Conservation (phyloP, 1,139 yeast genomes). For the Yamadazyma atmosphaerica region DNA sequence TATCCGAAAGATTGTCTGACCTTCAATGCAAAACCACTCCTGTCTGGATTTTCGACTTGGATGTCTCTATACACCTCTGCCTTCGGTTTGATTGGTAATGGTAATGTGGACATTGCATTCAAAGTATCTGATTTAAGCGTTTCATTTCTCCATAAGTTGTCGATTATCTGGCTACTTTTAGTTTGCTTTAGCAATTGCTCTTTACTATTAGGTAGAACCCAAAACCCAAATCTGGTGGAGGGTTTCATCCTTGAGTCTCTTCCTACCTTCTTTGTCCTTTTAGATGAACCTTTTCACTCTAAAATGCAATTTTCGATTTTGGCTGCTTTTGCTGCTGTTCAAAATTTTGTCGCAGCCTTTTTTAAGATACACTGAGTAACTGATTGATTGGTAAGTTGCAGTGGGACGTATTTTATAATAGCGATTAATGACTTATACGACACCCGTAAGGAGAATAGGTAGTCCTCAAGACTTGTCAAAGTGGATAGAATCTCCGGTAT, state of each 20-base stretch:
- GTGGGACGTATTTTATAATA: no score
- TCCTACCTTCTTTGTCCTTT: not conserved
- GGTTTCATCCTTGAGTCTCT: not conserved
- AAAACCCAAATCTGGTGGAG: not conserved
- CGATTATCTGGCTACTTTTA: not conserved
- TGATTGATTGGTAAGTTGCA: no score
- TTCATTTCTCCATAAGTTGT: constrained; percentile 6
- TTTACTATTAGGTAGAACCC: constrained; percentile 1
- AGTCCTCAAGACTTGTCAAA: constrained; percentile 59
- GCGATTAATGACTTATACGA: constrained; percentile 9
- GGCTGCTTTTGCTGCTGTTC: no score
- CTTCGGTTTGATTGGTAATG: constrained; percentile 33
- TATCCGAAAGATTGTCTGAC: constrained; percentile 37
- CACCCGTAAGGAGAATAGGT: constrained; percentile 57
- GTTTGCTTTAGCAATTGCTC: not conserved
- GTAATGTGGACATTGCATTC: constrained; percentile 43
- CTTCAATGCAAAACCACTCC: constrained; percentile 22
- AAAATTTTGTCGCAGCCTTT: constrained; percentile 1
- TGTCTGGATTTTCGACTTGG: constrained; percentile 19
- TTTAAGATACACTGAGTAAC: no score
- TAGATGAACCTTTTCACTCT: no score
- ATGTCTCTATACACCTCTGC: constrained; percentile 31
- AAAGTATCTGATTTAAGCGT: constrained; percentile 8
- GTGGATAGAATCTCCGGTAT: constrained; percentile 61
- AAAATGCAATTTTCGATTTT: no score